Conservation (phyloP, 129 eudicot genomes). For the Lonicera japonica region DNA sequence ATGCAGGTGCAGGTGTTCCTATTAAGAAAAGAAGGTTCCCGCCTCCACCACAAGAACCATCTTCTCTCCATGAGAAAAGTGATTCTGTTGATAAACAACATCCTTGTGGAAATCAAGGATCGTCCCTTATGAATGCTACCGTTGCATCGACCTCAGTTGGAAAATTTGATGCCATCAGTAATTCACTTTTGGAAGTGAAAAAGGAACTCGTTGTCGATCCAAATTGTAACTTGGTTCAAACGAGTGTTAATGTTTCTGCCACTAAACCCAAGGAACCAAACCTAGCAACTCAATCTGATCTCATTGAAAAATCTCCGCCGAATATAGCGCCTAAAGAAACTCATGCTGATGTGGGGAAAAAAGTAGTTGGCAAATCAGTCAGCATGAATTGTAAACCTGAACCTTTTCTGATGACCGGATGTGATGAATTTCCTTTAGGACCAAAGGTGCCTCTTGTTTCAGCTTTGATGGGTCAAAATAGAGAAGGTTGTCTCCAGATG, state of each 20-base stretch:
- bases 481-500: constrained; percentile 1
- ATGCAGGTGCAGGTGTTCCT: constrained; percentile 33
- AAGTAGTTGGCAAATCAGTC: constrained; percentile 7
- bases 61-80: constrained; percentile 3
- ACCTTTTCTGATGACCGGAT: constrained; percentile 11
- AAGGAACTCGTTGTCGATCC: constrained; percentile 14
- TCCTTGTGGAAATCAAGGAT: constrained; percentile 5
- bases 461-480: constrained; percentile 5
- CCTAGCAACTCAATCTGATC: background rate
- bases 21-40: constrained; percentile 48
- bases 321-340: constrained; percentile 9
- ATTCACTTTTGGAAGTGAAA: constrained; percentile 6
- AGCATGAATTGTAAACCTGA: constrained; percentile 1
- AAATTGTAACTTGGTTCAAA: background rate
- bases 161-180: constrained; percentile 14
- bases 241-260: constrained; percentile 1
- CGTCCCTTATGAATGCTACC: constrained; percentile 9
- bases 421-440: constrained; percentile 18
- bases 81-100: constrained; percentile 3
- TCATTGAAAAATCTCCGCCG: background rate
- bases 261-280: constrained; percentile 7
- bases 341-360: constrained; percentile 15
- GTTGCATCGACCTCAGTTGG: constrained; percentile 8
- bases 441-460: constrained; percentile 14
- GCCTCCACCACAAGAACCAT: constrained; percentile 24